phyloP scores from a whole-genome alignment of 768 basidiomycete genomes.

The Boletus rufocinnamomeus region DNA sequence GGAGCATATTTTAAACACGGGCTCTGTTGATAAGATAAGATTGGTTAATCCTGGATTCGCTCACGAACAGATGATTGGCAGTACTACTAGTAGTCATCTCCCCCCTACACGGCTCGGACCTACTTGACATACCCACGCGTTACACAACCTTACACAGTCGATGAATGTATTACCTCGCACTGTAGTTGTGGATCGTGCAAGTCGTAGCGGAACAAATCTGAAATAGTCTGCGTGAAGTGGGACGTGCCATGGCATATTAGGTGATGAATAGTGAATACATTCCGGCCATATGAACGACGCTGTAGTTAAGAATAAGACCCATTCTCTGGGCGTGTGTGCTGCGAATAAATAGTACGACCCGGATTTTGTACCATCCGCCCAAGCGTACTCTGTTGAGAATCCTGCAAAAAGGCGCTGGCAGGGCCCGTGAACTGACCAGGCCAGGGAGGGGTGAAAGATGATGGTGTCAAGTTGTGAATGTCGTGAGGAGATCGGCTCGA shows the following conservation, averaged over 20 bases:
- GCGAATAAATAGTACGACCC: slow-evolving; percentile 67
- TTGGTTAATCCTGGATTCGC: not conserved
- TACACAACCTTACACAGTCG: not conserved
- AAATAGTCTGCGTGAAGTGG: not conserved
- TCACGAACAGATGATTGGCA: not conserved
- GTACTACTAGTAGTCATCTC: not conserved
- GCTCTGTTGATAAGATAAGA: slow-evolving; percentile 24
- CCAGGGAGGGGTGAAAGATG: slow-evolving; percentile 30
- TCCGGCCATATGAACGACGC: slow-evolving; percentile 11
- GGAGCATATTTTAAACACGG: not conserved
- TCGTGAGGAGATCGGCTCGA: slow-evolving; percentile 26
- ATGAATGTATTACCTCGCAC: slow-evolving; percentile 4
- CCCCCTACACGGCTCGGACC: not conserved
- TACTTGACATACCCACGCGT: not conserved
- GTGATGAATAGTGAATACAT: slow-evolving; percentile 25
- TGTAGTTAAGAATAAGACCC: slow-evolving; percentile 28
- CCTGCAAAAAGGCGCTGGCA: slow-evolving; percentile 51
- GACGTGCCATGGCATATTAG: slow-evolving; percentile 18
- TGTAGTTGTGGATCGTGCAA: not conserved
- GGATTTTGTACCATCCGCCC: slow-evolving; percentile 47
- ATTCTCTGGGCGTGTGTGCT: slow-evolving; percentile 42
- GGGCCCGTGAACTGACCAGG: slow-evolving; percentile 49
- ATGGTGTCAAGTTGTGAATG: slow-evolving; percentile 20
- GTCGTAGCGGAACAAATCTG: not conserved
- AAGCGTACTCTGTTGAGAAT: slow-evolving; percentile 41